Evolutionary conservation across 441 rosid species (phyloP).

Genomic region (Gossypium gossypioides): DNA sequence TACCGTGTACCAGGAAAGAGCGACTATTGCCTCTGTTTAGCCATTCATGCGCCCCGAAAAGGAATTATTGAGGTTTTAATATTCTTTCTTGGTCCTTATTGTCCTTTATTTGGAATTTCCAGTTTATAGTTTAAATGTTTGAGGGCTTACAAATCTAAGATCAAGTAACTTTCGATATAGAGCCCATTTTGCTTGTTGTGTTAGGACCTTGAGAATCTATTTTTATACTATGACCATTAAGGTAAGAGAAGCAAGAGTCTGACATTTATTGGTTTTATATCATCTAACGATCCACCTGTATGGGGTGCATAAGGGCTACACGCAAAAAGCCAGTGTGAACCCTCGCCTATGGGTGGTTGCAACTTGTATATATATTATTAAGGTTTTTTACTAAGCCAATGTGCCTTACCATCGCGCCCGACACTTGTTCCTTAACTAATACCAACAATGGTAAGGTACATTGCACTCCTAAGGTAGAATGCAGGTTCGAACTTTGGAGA

Average conservation of each 20-base stretch:
- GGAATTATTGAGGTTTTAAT: constrained; percentile 66
- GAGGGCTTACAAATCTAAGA: background rate
- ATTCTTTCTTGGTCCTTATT: background rate
- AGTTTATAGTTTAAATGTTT: background rate
- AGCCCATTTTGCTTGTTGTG: background rate
- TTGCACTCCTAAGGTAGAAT: no score
- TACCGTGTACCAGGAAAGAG: constrained; percentile 52
- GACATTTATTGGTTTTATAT: background rate
- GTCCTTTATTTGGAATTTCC: background rate
- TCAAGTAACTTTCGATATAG: background rate
- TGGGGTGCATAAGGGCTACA: background rate
- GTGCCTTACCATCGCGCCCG: no score
- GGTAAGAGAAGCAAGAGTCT: background rate
- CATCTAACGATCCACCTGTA: background rate
- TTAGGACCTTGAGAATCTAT: background rate
- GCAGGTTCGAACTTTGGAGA: no score
- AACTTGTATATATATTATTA: background rate
- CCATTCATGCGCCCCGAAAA: constrained; percentile 91
- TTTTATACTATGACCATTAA: background rate
- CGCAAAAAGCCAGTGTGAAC: background rate
- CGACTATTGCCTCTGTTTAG: constrained; percentile 85
- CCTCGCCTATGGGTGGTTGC: background rate
- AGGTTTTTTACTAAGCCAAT: no score
- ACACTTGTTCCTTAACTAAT: no score
- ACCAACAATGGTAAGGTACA: no score